Conservation (phyloP, 2,329 filamentous ascomycete species). For the Periconia macrospinosa region DNA sequence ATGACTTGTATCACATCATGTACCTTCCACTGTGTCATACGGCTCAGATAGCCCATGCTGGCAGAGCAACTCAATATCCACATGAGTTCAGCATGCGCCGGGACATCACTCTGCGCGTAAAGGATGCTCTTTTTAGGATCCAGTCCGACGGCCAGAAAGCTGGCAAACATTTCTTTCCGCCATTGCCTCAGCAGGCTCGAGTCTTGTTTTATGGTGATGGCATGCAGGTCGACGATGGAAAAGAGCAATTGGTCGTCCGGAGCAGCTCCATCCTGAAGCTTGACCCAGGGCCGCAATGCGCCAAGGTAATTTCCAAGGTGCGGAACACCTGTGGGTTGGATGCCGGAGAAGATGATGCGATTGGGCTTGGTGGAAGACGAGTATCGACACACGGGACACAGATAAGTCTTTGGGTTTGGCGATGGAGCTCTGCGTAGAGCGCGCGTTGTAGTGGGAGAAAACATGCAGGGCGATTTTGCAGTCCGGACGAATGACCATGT, state of each 20-base stretch:
- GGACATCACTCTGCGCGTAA: constrained; percentile 80
- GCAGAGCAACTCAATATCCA: constrained; percentile 94
- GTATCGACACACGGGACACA: background rate
- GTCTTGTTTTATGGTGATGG: constrained; percentile 75
- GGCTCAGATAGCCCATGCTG: constrained; percentile 86
- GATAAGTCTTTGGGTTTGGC: constrained; percentile 8
- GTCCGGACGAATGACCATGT: background rate
- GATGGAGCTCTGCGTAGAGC: constrained; percentile 20
- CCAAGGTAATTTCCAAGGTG: constrained; percentile 96
- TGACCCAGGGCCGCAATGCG: constrained; percentile 83
- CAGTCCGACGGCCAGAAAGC: constrained; percentile 80
- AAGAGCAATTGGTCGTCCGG: constrained; percentile 69
- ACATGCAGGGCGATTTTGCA: constrained; percentile 23
- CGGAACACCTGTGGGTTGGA: constrained; percentile 92
- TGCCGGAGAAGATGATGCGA: constrained; percentile 79
- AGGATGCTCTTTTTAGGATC: constrained; percentile 75
- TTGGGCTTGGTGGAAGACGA: background rate
- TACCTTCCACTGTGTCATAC: constrained; percentile 99
- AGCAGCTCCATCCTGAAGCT: constrained; percentile 68
- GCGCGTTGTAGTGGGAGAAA: constrained; percentile 15
- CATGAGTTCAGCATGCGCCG: constrained; percentile 86
- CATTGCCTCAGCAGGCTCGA: constrained; percentile 62
- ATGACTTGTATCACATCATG: background rate
- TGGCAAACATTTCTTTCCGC: constrained; percentile 75
- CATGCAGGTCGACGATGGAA: constrained; percentile 91